Evolutionary conservation across 2,329 filamentous ascomycete genomes (phyloP).

Genomic region (Phaeosphaeria sp.): DNA sequence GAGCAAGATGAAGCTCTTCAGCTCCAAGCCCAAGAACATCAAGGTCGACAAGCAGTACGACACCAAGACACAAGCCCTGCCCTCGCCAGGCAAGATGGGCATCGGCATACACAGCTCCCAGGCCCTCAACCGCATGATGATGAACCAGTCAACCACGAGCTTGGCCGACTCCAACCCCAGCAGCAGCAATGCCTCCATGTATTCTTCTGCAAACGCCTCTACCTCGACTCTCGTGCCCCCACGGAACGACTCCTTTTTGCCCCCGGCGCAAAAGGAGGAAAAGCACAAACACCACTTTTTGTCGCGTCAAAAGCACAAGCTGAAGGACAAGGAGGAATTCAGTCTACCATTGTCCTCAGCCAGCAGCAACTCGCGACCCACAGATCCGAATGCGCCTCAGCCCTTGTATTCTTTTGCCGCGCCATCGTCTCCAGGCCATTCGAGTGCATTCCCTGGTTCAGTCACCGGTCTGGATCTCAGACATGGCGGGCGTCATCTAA

Average conservation of each 20-base stretch:
- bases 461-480: constrained; percentile 81
- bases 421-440: constrained; percentile 73
- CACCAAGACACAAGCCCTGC: constrained; percentile 68
- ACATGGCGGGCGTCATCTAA: constrained; percentile 75
- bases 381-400: constrained; percentile 75
- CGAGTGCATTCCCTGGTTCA: constrained; percentile 76
- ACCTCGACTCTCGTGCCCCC: constrained; percentile 75
- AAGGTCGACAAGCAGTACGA: constrained; percentile 68
- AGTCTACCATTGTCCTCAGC: constrained; percentile 76
- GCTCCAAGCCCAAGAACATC: constrained; percentile 74
- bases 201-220: constrained; percentile 77
- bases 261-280: constrained; percentile 69
- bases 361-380: constrained; percentile 76
- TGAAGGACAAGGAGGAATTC: constrained; percentile 72
- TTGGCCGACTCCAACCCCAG: constrained; percentile 65
- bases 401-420: constrained; percentile 81
- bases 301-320: constrained; percentile 78
- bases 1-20: constrained; percentile 83
- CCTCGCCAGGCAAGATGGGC: constrained; percentile 71
- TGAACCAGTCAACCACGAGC: constrained; percentile 74
- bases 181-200: constrained; percentile 67
- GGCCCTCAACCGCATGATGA: constrained; percentile 65
- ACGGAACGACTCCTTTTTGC: constrained; percentile 46
- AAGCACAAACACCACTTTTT: constrained; percentile 79
- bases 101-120: constrained; percentile 69